Conservation (phyloP, 2,329 filamentous ascomycete species). For the Colletotrichum sp. region DNA sequence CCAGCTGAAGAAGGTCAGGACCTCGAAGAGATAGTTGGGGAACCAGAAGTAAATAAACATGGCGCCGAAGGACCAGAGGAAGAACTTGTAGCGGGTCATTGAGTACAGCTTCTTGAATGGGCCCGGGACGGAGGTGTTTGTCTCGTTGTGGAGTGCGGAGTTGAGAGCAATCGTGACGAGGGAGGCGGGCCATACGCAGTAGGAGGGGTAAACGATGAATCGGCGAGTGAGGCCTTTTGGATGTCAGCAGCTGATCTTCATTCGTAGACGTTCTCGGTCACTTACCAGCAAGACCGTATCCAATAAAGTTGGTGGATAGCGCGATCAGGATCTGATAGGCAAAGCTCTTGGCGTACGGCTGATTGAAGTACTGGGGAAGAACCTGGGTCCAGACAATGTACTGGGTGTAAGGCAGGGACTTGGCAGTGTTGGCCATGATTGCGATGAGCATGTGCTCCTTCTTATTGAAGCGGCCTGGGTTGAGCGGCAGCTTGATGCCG, state of each 20-base stretch:
- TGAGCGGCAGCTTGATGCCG: constrained; percentile 53
- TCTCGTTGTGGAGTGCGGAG: constrained; percentile 50
- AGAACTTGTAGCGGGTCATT: constrained; percentile 52
- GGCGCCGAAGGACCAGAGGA: constrained; percentile 43
- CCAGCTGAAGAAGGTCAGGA: constrained; percentile 55
- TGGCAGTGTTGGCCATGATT: constrained; percentile 63
- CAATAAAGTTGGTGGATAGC: constrained; percentile 58
- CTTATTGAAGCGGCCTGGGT: constrained; percentile 61
- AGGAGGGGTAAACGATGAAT: constrained; percentile 57
- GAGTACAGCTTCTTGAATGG: constrained; percentile 45
- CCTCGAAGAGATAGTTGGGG: constrained; percentile 55
- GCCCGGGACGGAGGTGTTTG: constrained; percentile 42
- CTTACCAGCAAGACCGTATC: constrained; percentile 57
- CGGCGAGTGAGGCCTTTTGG: constrained; percentile 38
- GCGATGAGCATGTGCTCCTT: constrained; percentile 66
- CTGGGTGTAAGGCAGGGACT: constrained; percentile 51
- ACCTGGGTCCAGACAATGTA: constrained; percentile 55
- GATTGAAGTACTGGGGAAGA: constrained; percentile 55
- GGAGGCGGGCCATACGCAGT: constrained; percentile 58
- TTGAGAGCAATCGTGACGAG: constrained; percentile 57
- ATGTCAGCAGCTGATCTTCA: background rate
- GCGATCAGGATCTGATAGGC: constrained; percentile 55
- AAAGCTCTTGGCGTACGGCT: constrained; percentile 51
- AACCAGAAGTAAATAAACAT: constrained; percentile 63
- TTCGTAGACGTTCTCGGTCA: background rate